These are phyloP conservation scores for Massarina eburnea DNA, from an alignment of 2,329 filamentous ascomycete species.

Conservation along the genomic window DNA sequence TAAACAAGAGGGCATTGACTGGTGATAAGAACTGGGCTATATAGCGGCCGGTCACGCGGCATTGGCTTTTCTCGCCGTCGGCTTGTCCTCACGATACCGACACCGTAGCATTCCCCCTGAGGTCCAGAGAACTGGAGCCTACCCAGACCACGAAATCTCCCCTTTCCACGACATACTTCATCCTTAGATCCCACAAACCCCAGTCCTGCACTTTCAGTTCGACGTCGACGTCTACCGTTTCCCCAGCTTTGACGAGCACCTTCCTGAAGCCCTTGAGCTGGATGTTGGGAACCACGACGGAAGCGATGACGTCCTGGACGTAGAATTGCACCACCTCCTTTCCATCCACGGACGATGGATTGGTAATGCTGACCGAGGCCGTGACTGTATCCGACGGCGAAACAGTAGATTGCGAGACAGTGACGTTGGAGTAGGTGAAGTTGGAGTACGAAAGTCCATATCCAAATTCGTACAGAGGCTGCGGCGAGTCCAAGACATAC, in stretches of 20 bases:
- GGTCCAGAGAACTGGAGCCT: constrained; percentile 60
- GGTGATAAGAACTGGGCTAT: background rate
- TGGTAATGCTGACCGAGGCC: constrained; percentile 63
- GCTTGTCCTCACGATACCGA: constrained; percentile 33
- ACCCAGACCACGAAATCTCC: constrained; percentile 66
- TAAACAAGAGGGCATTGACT: background rate
- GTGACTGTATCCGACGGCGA: constrained; percentile 58
- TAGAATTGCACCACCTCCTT: constrained; percentile 71
- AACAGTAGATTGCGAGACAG: constrained; percentile 53
- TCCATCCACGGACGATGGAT: constrained; percentile 58
- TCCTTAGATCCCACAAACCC: constrained; percentile 59
- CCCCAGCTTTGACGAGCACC: constrained; percentile 61
- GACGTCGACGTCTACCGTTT: constrained; percentile 58
- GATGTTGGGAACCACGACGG: constrained; percentile 65
- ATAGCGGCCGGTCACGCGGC: background rate
- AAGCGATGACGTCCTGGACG: constrained; percentile 62
- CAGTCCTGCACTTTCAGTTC: constrained; percentile 54
- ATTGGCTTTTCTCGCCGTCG: background rate
- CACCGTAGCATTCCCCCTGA: constrained; percentile 59
- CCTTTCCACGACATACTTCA: constrained; percentile 74
- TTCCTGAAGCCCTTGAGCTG: constrained; percentile 69
- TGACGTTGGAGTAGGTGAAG: constrained; percentile 61
- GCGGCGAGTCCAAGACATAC: constrained; percentile 63
- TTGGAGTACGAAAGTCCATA: constrained; percentile 67
- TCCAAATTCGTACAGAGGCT: constrained; percentile 66